Evolutionary conservation across 768 basidiomycete species (phyloP).

Genomic region (Mycena indigotica): DNA sequence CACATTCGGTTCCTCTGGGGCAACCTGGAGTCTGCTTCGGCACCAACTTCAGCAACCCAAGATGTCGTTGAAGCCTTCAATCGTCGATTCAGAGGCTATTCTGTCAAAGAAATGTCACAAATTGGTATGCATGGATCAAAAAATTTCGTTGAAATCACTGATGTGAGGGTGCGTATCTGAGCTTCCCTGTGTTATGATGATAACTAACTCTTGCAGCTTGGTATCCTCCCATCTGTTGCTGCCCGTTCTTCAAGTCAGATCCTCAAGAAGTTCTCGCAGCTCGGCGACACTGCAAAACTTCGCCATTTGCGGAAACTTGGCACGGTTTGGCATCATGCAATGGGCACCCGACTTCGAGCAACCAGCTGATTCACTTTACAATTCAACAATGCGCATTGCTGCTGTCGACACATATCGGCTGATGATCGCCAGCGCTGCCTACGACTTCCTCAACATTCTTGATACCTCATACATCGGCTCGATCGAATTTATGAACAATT

Average conservation of each 20-base stretch:
- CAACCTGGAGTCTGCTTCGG: background rate
- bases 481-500: background rate
- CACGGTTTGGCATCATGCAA: slow-evolving; percentile 5
- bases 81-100: slow-evolving; percentile 6
- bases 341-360: slow-evolving; percentile 13
- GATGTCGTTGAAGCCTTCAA: slow-evolving; percentile 1
- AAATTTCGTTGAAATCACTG: background rate
- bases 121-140: too few species aligned
- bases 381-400: slow-evolving; percentile 7
- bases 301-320: slow-evolving; percentile 5
- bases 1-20: slow-evolving; percentile 8
- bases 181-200: background rate
- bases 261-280: background rate
- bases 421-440: background rate
- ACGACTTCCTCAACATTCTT: slow-evolving; percentile 11
- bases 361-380: slow-evolving; percentile 13
- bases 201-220: background rate
- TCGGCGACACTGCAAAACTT: slow-evolving; percentile 10
- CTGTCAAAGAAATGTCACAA: slow-evolving; percentile 2
- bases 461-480: slow-evolving; percentile 3
- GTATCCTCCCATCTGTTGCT: background rate
- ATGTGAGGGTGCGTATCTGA: slow-evolving; percentile 9
- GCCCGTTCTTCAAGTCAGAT: too few species aligned
- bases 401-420: slow-evolving; percentile 15
- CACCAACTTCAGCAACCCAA: background rate